phyloP scores from a whole-genome alignment of 2,329 filamentous ascomycete species.

The Fusarium sp. region DNA sequence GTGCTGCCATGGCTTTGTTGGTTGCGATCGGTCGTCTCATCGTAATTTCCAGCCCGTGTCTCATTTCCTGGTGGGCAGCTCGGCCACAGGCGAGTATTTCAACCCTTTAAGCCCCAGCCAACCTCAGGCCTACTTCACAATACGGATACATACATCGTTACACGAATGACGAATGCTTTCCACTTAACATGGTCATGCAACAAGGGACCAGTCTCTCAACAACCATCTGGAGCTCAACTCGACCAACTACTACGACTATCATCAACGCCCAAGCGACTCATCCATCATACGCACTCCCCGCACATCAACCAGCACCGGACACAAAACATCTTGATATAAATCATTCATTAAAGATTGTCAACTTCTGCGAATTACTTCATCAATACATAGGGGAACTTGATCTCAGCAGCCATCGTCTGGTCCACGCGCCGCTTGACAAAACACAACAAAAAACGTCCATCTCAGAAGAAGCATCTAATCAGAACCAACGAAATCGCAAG shows the following conservation, averaged over 20 bases:
- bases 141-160: background rate
- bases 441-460: conserved; percentile 1
- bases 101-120: background rate
- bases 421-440: conserved; percentile 30
- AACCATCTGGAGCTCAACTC: background rate
- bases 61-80: conserved; percentile 13
- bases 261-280: background rate
- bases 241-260: background rate
- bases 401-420: conserved; percentile 22
- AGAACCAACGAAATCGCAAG: conserved; percentile 10
- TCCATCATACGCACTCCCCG: background rate
- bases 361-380: conserved; percentile 33
- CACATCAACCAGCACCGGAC: background rate
- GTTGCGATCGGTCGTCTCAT: conserved; percentile 22
- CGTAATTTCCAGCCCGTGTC: conserved; percentile 30
- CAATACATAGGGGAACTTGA: conserved; percentile 35
- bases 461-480: conserved; percentile 12
- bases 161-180: background rate
- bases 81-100: background rate
- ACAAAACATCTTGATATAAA: background rate
- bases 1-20: conserved; percentile 11
- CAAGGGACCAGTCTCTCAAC: background rate
- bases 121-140: too few species aligned
- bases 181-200: background rate
- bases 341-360: conserved; percentile 13